Conservation (phyloP, 2,329 filamentous ascomycete genomes). For the Dactylellina cionopaga region DNA sequence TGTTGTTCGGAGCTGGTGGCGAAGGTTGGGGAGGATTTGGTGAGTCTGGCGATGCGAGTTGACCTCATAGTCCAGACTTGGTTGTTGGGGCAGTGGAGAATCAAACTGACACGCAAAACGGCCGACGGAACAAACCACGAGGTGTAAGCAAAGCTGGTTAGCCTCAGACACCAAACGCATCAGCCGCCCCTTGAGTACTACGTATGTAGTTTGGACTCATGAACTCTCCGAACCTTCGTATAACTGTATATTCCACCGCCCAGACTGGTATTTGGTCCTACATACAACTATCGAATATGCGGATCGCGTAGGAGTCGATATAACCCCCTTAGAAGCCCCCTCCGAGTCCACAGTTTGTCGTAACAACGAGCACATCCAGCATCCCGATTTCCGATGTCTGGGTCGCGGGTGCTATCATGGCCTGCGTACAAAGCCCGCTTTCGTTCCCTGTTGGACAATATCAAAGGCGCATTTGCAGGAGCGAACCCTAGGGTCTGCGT, state of each 20-base stretch:
- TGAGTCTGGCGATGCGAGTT: conserved; percentile 47
- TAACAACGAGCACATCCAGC: conserved; percentile 33
- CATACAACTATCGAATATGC: no score
- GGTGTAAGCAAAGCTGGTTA: not conserved
- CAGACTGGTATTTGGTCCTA: not conserved
- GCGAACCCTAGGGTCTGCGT: conserved; percentile 76
- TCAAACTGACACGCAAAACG: conserved; percentile 18
- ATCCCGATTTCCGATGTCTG: conserved; percentile 66
- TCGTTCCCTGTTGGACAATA: conserved; percentile 18
- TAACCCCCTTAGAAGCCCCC: no score
- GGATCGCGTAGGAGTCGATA: no score
- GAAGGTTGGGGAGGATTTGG: conserved; percentile 11
- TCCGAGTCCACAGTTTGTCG: conserved; percentile 14
- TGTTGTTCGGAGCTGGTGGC: conserved; percentile 2
- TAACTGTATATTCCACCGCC: no score
- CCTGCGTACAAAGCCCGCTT: conserved; percentile 73
- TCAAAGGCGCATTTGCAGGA: conserved; percentile 72
- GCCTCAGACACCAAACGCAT: conserved; percentile 10
- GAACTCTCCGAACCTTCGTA: no score
- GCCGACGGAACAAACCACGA: not conserved
- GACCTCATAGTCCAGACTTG: conserved; percentile 34
- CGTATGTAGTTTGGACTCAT: no score
- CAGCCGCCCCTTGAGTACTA: no score
- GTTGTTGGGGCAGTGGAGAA: conserved; percentile 10
- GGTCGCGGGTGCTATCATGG: conserved; percentile 74